Base-by-base conservation (phyloP, 2,329 filamentous ascomycete genomes). In the Tolypocladium ophioglossoides region DNA sequence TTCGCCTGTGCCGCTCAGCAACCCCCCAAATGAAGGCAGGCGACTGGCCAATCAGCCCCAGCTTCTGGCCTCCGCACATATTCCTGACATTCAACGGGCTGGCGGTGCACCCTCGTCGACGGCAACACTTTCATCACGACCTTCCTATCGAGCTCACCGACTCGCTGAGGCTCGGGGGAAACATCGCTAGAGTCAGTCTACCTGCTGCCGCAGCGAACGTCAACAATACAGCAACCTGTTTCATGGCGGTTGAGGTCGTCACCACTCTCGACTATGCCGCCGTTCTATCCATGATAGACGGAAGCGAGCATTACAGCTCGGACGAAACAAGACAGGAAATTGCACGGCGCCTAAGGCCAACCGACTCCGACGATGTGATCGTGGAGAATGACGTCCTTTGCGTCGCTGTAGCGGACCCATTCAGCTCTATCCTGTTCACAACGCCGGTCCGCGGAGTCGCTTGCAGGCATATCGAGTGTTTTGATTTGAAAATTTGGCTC, bases 401-500 rank as follows among this genome's bases (percentile, higher is more conserved):
- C 6, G 56, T 91, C 53, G 78, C 84, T 56, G 70, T 91, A 16
- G 73, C 82, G 0, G 86, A 89, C 65, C 85, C 86, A 0, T 88
- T 87, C 63, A 85, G 75, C 54, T 73, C 78, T 1, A 71, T 64
- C 14, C 77, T 94, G 12, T 91, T 87, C 65, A 73, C 79, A 6
- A 76, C 78, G 0, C 92, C 94, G 1, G 89, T 85, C 2, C 85
- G 91, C 32, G 84, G 89, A 30, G 72, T 63, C 9, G 62, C 68
- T 3, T 99, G 94, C 67, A 73, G 74, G 27, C 92, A 99, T 65
- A 74, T 86, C 38, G 89, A 96, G 65, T 96, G 91, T 65, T 96
- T 97, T 65, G 92, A 97, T 66, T 81, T 96, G 9, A 79, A 87
- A 22, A 91, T 82, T 1, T 97, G 89, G 74, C 78, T 99, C 10